These are phyloP conservation scores for Prunus dulcis DNA, from an alignment of 306 rosid genomes.

Conservation along the genomic window DNA sequence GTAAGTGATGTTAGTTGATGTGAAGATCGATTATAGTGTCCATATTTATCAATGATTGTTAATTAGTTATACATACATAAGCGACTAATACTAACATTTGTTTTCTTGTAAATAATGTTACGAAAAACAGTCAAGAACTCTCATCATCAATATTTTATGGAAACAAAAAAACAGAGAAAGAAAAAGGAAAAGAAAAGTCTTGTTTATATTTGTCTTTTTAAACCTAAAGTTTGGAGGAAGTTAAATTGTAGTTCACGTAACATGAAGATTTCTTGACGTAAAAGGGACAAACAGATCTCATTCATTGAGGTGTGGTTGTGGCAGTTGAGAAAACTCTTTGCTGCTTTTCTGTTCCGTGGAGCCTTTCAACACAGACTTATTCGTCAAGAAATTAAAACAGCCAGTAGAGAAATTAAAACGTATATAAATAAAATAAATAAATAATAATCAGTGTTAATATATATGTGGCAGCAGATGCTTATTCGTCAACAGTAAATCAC, in stretches of 20 bases:
- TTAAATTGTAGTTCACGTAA: slow-evolving; percentile 47
- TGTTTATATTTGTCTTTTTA: background rate
- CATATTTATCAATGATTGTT: background rate
- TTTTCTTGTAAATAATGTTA: too few relatives aligned
- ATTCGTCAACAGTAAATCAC: background rate
- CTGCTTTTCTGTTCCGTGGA: slow-evolving; percentile 8
- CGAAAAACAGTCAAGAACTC: background rate
- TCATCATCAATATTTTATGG: background rate
- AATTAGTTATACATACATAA: background rate
- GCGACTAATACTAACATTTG: background rate
- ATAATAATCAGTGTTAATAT: background rate
- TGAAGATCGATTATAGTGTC: too few relatives aligned
- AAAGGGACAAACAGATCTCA: slow-evolving; percentile 50
- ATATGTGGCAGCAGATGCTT: background rate
- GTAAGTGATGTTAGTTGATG: too few relatives aligned
- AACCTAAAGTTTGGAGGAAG: slow-evolving; percentile 21
- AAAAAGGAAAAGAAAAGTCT: background rate
- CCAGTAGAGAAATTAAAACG: background rate
- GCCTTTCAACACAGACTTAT: slow-evolving; percentile 15
- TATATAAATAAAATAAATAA: too few relatives aligned
- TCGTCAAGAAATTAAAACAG: background rate
- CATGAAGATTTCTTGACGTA: slow-evolving; percentile 52
- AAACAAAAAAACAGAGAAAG: background rate
- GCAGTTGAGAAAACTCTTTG: slow-evolving; percentile 6
- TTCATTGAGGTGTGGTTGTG: background rate